Evolutionary conservation across 2,329 filamentous ascomycete species (phyloP).

Genomic region (Phialemoniopsis sp.): DNA sequence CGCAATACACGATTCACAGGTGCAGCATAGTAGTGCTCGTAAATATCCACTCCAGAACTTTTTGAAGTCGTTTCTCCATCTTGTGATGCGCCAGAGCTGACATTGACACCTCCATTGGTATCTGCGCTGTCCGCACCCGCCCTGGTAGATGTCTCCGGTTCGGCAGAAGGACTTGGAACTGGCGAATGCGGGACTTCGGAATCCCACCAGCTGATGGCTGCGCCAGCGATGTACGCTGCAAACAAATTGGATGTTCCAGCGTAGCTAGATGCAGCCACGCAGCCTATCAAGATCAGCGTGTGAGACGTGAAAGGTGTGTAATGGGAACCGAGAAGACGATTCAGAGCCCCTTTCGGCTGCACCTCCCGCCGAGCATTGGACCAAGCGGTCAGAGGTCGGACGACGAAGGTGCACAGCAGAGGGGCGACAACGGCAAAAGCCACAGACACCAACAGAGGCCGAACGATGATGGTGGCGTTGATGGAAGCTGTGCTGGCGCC

Average conservation of each 20-base stretch:
- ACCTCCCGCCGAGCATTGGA: conserved; percentile 24
- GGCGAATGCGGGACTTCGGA: conserved; percentile 21
- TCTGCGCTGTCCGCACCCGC: not conserved
- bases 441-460: conserved; percentile 41
- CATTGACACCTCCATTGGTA: not conserved
- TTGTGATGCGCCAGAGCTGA: not conserved
- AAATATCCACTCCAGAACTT: conserved; percentile 17
- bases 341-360: conserved; percentile 12
- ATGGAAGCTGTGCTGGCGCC: conserved; percentile 24
- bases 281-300: conserved; percentile 40
- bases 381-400: conserved; percentile 32
- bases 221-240: conserved; percentile 59
- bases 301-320: conserved; percentile 40
- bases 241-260: conserved; percentile 60
- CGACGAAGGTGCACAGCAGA: conserved; percentile 38
- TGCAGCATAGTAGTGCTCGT: conserved; percentile 32
- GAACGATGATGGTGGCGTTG: conserved; percentile 30
- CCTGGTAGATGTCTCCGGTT: too few species aligned
- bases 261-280: conserved; percentile 49
- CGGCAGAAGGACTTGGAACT: not conserved
- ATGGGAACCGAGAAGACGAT: conserved; percentile 16
- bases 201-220: conserved; percentile 57
- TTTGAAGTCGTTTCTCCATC: not conserved
- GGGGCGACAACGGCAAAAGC: conserved; percentile 46
- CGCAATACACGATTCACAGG: conserved; percentile 50